Conservation (phyloP, 2,329 filamentous ascomycete genomes). For the Thielaviopsis punctulata region DNA sequence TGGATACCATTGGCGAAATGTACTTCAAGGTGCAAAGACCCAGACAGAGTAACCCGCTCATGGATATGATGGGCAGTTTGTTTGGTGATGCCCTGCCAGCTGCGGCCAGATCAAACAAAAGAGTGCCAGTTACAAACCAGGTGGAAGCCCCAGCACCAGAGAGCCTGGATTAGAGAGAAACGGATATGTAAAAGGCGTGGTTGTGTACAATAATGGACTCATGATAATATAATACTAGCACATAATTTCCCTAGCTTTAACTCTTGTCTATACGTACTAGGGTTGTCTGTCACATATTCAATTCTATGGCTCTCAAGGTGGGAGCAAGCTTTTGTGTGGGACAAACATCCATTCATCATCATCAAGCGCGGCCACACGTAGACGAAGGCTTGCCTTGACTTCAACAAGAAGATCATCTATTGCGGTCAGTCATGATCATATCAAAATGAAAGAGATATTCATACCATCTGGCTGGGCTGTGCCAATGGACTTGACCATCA, state of each 20-base stretch:
- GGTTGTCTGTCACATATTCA: not conserved
- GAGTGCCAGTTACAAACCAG: slow-evolving; percentile 27
- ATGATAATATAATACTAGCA: not conserved
- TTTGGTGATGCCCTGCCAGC: slow-evolving; percentile 46
- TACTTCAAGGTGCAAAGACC: slow-evolving; percentile 89
- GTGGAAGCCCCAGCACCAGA: slow-evolving; percentile 36
- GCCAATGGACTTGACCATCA: slow-evolving; percentile 34
- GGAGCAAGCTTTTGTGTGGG: slow-evolving; percentile 23
- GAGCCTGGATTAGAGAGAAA: slow-evolving; percentile 35
- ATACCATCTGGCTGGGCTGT: slow-evolving; percentile 46
- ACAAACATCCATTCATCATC: slow-evolving; percentile 92
- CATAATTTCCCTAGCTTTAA: not conserved
- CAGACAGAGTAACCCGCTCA: slow-evolving; percentile 74
- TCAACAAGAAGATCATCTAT: slow-evolving; percentile 48
- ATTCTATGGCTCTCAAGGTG: not conserved
- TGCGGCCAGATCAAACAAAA: slow-evolving; percentile 18
- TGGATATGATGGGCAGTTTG: slow-evolving; percentile 97
- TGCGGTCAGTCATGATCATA: not conserved
- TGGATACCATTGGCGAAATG: slow-evolving; percentile 84
- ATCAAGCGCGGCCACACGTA: slow-evolving; percentile 54
- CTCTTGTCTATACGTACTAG: not conserved
- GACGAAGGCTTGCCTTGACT: slow-evolving; percentile 50
- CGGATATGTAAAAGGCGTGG: not conserved
- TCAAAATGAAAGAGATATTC: not conserved
- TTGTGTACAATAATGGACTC: not conserved